phyloP scores from a whole-genome alignment of 2,329 filamentous ascomycete genomes.

The Aspergillus ochraceoroseus region DNA sequence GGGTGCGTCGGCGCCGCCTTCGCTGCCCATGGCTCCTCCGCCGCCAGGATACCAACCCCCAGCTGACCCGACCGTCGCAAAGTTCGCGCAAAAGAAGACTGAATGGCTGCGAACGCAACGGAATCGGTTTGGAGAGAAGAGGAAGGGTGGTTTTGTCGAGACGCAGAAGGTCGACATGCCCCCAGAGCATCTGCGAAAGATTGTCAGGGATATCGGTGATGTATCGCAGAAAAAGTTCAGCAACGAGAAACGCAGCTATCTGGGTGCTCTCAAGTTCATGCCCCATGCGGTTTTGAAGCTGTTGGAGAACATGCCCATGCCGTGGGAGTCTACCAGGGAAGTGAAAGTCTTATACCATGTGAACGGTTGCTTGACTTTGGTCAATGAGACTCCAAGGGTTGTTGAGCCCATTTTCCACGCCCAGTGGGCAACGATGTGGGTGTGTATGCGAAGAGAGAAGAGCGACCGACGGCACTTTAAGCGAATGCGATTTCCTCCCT shows the following conservation, averaged over 20 bases:
- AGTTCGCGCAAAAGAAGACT: constrained; percentile 98
- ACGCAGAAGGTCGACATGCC: constrained; percentile 99
- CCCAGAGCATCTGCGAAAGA: constrained; percentile 95
- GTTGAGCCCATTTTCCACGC: constrained; percentile 98
- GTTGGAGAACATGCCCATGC: constrained; percentile 99
- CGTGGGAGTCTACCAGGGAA: constrained; percentile 92
- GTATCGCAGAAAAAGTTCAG: constrained; percentile 99
- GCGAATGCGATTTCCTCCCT: constrained; percentile 96
- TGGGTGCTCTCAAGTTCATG: constrained; percentile 98
- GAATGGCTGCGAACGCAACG: constrained; percentile 93
- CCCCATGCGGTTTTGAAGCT: constrained; percentile 96
- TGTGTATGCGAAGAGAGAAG: constrained; percentile 96
- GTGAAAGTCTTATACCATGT: constrained; percentile 98
- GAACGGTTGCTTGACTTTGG: constrained; percentile 91
- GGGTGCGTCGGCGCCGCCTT: constrained; percentile 50
- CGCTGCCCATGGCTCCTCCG: constrained; percentile 61
- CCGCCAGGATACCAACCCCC: constrained; percentile 80
- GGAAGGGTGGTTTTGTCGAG: constrained; percentile 93
- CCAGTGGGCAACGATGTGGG: constrained; percentile 99
- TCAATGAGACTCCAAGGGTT: constrained; percentile 93
- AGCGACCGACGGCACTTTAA: constrained; percentile 95
- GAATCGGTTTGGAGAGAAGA: constrained; percentile 93
- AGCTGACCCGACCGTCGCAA: constrained; percentile 77
- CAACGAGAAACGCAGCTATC: constrained; percentile 94
- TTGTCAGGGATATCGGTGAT: constrained; percentile 96